Conservation (phyloP, 208 protist species). For the Endotrypanum monterogeii region DNA sequence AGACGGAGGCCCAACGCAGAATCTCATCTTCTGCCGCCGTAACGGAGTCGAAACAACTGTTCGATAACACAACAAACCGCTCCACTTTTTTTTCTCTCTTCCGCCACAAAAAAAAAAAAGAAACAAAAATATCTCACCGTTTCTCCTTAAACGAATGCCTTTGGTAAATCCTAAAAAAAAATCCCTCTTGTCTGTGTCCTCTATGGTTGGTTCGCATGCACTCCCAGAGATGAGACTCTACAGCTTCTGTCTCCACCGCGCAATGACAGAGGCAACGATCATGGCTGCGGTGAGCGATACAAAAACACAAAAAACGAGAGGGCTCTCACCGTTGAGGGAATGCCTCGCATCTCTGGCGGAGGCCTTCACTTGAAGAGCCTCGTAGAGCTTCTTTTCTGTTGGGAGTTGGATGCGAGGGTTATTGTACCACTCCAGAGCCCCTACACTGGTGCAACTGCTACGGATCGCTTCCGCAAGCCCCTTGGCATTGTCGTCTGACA, state of each 20-base stretch:
- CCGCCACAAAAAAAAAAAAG: background rate
- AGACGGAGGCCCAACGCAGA: background rate
- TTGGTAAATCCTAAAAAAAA: background rate
- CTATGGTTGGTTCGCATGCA: background rate
- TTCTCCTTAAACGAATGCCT: background rate
- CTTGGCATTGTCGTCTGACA: slow-evolving; percentile 70
- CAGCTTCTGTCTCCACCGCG: slow-evolving; percentile 16
- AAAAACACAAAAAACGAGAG: slow-evolving; percentile 21
- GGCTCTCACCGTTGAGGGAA: slow-evolving; percentile 14
- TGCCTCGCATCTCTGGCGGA: slow-evolving; percentile 14
- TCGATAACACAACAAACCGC: too few relatives aligned
- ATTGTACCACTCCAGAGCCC: slow-evolving; percentile 81
- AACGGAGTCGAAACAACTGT: too few relatives aligned
- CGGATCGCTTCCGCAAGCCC: slow-evolving; percentile 49
- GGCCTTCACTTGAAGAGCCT: slow-evolving; percentile 51
- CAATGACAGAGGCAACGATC: slow-evolving; percentile 27
- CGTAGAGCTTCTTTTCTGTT: slow-evolving; percentile 64
- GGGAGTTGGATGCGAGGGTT: slow-evolving; percentile 69
- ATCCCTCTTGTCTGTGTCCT: too few relatives aligned
- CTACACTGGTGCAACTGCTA: slow-evolving; percentile 47
- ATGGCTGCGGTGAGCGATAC: slow-evolving; percentile 25
- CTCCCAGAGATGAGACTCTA: background rate
- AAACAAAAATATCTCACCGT: too few relatives aligned
- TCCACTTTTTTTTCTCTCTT: background rate
- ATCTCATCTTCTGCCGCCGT: background rate